These are phyloP conservation scores for Simmondsia chinensis DNA, from an alignment of 148 eudicot species.

Conservation along the genomic window DNA sequence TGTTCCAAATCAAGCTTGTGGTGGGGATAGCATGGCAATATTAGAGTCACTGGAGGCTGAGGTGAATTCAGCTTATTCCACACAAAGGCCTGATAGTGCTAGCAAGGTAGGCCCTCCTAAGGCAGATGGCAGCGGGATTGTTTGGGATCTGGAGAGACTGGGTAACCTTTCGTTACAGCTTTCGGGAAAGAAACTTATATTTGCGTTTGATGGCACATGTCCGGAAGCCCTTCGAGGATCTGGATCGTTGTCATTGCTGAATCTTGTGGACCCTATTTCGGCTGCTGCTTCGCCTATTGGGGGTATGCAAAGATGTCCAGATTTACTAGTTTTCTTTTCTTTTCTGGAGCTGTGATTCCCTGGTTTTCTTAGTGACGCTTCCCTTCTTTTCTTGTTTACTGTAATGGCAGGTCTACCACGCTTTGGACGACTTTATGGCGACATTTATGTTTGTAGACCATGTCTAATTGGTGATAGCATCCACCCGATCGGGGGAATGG, in stretches of 20 bases:
- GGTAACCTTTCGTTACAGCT: slow-evolving; percentile 73
- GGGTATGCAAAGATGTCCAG: slow-evolving; percentile 17
- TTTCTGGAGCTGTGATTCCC: background rate
- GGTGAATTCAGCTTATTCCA: slow-evolving; percentile 32
- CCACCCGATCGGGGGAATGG: slow-evolving; percentile 69
- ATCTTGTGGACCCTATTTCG: slow-evolving; percentile 78
- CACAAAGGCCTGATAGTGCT: slow-evolving; percentile 37
- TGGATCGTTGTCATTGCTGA: slow-evolving; percentile 71
- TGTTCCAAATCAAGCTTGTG: slow-evolving; percentile 63
- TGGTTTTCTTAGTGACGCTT: background rate
- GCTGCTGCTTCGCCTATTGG: slow-evolving; percentile 76
- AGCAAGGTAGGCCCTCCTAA: slow-evolving; percentile 36
- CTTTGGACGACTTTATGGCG: slow-evolving; percentile 81
- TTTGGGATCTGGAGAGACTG: slow-evolving; percentile 64
- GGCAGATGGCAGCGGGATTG: slow-evolving; percentile 57
- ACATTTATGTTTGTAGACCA: slow-evolving; percentile 64
- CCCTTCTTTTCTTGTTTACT: background rate
- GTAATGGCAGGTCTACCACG: slow-evolving; percentile 57
- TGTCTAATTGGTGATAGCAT: slow-evolving; percentile 80
- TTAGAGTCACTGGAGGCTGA: slow-evolving; percentile 68
- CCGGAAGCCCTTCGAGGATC: slow-evolving; percentile 63
- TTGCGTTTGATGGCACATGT: slow-evolving; percentile 88
- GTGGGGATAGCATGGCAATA: slow-evolving; percentile 59
- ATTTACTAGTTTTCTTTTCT: background rate
- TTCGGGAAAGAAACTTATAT: slow-evolving; percentile 74